phyloP scores from a whole-genome alignment of 208 protist species.

The Borovskyia barvae region DNA sequence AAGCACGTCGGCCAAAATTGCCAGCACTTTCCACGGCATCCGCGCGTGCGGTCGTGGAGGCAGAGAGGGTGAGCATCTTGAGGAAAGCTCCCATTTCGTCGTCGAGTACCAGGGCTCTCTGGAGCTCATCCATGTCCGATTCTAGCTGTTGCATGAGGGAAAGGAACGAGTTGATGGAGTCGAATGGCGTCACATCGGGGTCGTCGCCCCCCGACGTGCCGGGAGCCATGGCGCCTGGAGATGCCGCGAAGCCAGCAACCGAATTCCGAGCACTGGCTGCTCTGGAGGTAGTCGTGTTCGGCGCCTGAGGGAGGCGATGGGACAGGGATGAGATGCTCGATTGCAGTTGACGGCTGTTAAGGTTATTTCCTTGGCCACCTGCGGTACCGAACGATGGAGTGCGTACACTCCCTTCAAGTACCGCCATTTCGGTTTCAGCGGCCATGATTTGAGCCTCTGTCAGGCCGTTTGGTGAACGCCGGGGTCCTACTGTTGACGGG shows the following conservation, averaged over 20 bases:
- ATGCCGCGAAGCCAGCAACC: no score
- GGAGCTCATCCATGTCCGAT: slow-evolving; percentile 55
- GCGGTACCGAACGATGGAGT: background rate
- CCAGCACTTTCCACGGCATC: slow-evolving; percentile 21
- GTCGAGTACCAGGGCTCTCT: slow-evolving; percentile 64
- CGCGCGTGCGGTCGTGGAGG: slow-evolving; percentile 65
- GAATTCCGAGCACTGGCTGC: background rate
- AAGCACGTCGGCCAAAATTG: background rate
- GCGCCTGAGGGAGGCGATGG: background rate
- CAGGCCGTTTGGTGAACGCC: slow-evolving; percentile 15
- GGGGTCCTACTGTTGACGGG: background rate
- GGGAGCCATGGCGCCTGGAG: background rate
- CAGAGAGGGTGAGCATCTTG: slow-evolving; percentile 80
- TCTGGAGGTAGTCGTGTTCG: background rate
- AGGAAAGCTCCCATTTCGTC: slow-evolving; percentile 87
- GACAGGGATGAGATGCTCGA: background rate
- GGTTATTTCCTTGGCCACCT: background rate
- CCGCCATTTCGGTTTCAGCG: slow-evolving; percentile 52
- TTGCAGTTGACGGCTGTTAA: background rate
- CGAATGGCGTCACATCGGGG: slow-evolving; percentile 46
- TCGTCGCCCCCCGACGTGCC: slow-evolving; percentile 13
- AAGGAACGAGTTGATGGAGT: slow-evolving; percentile 45
- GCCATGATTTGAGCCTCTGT: slow-evolving; percentile 50
- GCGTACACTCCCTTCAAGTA: slow-evolving; percentile 12
- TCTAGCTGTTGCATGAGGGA: slow-evolving; percentile 52